Conservation (phyloP, 495 filamentous ascomycete species). For the Endocarpon pusillum region DNA sequence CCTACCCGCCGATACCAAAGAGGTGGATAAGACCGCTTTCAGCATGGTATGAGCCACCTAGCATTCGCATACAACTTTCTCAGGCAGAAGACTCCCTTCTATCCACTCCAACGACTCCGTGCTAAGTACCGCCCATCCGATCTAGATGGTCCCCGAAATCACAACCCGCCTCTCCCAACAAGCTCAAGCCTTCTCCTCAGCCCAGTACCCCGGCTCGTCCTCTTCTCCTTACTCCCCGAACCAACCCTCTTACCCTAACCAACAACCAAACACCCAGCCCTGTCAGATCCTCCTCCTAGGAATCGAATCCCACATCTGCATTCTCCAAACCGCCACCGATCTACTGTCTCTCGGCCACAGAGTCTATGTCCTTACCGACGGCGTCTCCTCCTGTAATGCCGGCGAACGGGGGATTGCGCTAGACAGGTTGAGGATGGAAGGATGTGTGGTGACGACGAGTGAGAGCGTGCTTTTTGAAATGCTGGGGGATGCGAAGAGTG, state of each 20-base stretch:
- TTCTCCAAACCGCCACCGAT: conserved; percentile 83
- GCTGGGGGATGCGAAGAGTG: conserved; percentile 68
- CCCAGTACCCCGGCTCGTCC: too few relatives aligned
- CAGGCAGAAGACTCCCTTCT: conserved; percentile 11
- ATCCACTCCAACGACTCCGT: conserved; percentile 8
- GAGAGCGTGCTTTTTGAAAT: conserved; percentile 88
- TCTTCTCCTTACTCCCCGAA: too few relatives aligned
- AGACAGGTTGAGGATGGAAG: conserved; percentile 52
- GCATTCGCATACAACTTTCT: neutral
- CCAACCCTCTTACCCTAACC: conserved; percentile 8
- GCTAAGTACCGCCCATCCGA: neutral
- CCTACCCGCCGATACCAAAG: conserved; percentile 29
- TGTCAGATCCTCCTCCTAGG: conserved; percentile 56
- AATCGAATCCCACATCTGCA: conserved; percentile 88
- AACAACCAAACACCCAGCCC: conserved; percentile 8
- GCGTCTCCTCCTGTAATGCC: conserved; percentile 66
- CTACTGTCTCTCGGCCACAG: conserved; percentile 52
- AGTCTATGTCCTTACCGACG: conserved; percentile 86
- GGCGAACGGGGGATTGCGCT: conserved; percentile 72
- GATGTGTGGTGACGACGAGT: conserved; percentile 68
- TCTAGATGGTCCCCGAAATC: conserved; percentile 29
- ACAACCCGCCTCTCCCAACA: conserved; percentile 16
- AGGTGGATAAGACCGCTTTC: conserved; percentile 77
- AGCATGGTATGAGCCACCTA: conserved; percentile 39
- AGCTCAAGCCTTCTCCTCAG: too few relatives aligned